These are phyloP conservation scores for Aureobasidium subglaciale DNA, from an alignment of 2,329 filamentous ascomycete genomes.

Conservation along the genomic window DNA sequence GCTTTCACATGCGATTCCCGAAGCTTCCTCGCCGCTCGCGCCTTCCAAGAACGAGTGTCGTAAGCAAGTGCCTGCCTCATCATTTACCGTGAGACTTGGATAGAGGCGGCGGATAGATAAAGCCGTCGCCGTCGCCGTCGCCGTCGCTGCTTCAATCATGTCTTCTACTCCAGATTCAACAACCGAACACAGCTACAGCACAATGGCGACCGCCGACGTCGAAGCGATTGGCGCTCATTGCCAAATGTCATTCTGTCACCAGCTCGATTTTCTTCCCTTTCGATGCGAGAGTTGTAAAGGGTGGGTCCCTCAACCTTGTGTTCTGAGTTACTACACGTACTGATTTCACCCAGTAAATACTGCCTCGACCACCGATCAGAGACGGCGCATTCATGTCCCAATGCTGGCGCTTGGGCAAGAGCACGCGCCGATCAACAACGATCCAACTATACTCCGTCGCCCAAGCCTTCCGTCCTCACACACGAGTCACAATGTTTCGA, in stretches of 20 bases:
- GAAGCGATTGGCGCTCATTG: slow-evolving; percentile 85
- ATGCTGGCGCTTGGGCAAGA: slow-evolving; percentile 55
- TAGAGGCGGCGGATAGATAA: background rate
- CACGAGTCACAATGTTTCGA: slow-evolving; percentile 64
- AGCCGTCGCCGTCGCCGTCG: background rate
- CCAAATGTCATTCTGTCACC: slow-evolving; percentile 83
- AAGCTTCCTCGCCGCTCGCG: slow-evolving; percentile 11
- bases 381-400: slow-evolving; percentile 62
- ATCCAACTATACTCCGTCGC: slow-evolving; percentile 26
- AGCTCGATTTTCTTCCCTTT: slow-evolving; percentile 94
- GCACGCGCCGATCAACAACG: slow-evolving; percentile 35
- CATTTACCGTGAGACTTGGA: background rate
- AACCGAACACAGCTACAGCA: slow-evolving; percentile 50
- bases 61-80: slow-evolving; percentile 4
- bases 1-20: slow-evolving; percentile 10
- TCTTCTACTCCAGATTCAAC: slow-evolving; percentile 38
- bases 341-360: slow-evolving; percentile 40
- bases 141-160: slow-evolving; percentile 16
- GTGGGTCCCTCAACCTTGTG: slow-evolving; percentile 24
- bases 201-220: slow-evolving; percentile 71
- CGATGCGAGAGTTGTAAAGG: slow-evolving; percentile 78
- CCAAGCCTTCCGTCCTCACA: slow-evolving; percentile 50
- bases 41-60: background rate
- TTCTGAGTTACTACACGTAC: background rate
- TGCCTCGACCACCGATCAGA: slow-evolving; percentile 93